These are phyloP conservation scores for Geranium incanum DNA, from an alignment of 441 rosid genomes.

Conservation along the genomic window DNA sequence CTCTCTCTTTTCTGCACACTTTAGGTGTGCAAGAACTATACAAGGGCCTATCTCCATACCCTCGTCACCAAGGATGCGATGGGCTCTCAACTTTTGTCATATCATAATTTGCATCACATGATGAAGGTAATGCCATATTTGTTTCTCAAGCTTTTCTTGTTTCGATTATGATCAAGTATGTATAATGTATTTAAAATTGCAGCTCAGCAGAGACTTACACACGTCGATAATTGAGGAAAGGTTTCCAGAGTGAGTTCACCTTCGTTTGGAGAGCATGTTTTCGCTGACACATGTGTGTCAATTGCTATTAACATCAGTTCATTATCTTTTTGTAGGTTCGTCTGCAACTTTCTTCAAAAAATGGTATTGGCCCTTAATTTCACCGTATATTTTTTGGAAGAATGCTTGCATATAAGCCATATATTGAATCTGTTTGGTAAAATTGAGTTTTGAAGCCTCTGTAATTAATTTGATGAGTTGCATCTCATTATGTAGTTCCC, in stretches of 20 bases:
- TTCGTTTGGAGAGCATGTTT: neutral
- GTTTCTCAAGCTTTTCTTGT: conserved; percentile 16
- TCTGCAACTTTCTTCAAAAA: conserved; percentile 53
- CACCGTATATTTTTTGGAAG: neutral
- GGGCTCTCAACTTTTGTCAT: conserved; percentile 78
- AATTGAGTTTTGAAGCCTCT: no score
- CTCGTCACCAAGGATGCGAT: conserved; percentile 73
- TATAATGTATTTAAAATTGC: conserved; percentile 21
- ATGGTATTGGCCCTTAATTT: conserved; percentile 39
- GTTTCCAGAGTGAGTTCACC: conserved; percentile 52
- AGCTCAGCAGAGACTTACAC: conserved; percentile 69
- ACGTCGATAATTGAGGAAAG: conserved; percentile 44
- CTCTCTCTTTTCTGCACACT: conserved; percentile 14
- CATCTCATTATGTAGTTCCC: conserved; percentile 41
- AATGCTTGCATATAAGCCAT: neutral
- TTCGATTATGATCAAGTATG: conserved; percentile 3
- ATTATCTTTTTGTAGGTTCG: conserved; percentile 45
- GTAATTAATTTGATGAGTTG: conserved; percentile 14
- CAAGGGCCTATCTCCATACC: conserved; percentile 67
- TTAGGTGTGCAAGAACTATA: conserved; percentile 70
- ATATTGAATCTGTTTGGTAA: neutral
- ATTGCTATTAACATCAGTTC: neutral
- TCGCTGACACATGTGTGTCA: neutral
- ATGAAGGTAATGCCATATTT: conserved; percentile 35
- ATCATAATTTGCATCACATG: conserved; percentile 65